Evolutionary conservation across 2,329 filamentous ascomycete species (phyloP).

Genomic region (Incumbomyces lentus): DNA sequence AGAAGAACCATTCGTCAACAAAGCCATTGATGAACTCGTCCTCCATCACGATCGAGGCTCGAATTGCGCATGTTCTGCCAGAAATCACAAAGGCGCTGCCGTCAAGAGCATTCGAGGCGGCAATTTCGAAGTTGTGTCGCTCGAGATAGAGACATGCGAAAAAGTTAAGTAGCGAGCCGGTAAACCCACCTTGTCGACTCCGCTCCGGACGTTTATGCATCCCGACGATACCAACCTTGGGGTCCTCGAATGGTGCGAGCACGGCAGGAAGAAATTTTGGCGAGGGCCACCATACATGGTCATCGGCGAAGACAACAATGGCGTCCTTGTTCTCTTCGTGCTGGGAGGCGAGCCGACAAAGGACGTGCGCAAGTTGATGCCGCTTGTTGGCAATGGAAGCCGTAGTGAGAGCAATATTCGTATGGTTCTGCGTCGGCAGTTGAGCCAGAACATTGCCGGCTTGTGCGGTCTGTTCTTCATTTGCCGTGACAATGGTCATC

Average conservation of each 20-base stretch:
- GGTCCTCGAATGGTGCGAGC: constrained; percentile 37
- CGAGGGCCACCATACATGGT: constrained; percentile 43
- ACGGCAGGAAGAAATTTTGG: constrained; percentile 32
- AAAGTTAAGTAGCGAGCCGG: constrained; percentile 40
- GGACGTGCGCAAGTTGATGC: constrained; percentile 34
- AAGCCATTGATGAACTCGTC: constrained; percentile 35
- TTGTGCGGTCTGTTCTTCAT: constrained; percentile 12
- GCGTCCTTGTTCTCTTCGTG: constrained; percentile 25
- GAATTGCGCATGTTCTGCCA: constrained; percentile 44
- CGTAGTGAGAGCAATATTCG: constrained; percentile 23
- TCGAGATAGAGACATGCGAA: constrained; percentile 50
- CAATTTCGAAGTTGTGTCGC: constrained; percentile 53
- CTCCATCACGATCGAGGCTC: constrained; percentile 41
- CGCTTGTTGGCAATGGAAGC: constrained; percentile 38
- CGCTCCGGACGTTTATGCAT: constrained; percentile 47
- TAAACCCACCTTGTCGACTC: constrained; percentile 7
- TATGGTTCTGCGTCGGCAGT: constrained; percentile 8
- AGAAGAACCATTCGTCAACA: constrained; percentile 42
- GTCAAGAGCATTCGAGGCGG: constrained; percentile 46
- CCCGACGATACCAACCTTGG: constrained; percentile 43
- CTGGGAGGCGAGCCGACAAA: constrained; percentile 18
- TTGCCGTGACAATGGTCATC: constrained; percentile 40
- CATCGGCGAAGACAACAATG: constrained; percentile 41
- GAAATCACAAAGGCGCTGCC: constrained; percentile 51
- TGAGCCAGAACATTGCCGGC: constrained; percentile 4